These are phyloP conservation scores for Colletotrichum cordylinicola DNA, from an alignment of 2,329 filamentous ascomycete genomes.

Conservation along the genomic window DNA sequence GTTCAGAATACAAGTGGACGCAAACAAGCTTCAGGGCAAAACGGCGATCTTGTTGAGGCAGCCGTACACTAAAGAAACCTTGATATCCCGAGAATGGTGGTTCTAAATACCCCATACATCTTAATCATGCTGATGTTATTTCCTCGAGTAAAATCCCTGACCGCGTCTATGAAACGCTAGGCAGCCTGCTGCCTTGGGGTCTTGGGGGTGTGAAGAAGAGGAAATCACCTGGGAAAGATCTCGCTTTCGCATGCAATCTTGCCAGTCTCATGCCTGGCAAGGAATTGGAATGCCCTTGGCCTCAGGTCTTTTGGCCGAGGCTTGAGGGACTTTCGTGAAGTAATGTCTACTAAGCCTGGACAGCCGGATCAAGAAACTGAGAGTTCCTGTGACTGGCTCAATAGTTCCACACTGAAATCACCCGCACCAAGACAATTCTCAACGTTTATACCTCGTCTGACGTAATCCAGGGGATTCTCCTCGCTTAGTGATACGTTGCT, in stretches of 20 bases:
- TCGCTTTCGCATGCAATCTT: not conserved
- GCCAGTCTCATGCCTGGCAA: not conserved
- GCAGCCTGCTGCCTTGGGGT: not conserved
- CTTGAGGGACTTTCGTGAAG: not conserved
- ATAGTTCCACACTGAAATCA: not conserved
- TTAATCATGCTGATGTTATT: no score
- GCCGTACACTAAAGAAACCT: no score
- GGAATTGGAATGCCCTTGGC: not conserved
- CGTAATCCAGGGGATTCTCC: not conserved
- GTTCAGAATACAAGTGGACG: no score
- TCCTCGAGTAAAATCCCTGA: no score
- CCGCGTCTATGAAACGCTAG: no score
- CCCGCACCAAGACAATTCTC: not conserved
- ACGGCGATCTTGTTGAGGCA: no score
- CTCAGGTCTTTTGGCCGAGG: not conserved
- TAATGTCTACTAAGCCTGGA: not conserved
- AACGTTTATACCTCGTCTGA: not conserved
- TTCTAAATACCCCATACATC: no score
- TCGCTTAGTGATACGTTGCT: no score
- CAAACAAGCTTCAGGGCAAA: no score
- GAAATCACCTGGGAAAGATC: no score
- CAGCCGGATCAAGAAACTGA: not conserved
- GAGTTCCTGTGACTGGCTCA: not conserved
- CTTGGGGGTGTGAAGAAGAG: not conserved
- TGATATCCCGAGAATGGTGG: no score